These are phyloP conservation scores for Globisporangium emineosum DNA, from an alignment of 352 stramenopile species.

Conservation along the genomic window DNA sequence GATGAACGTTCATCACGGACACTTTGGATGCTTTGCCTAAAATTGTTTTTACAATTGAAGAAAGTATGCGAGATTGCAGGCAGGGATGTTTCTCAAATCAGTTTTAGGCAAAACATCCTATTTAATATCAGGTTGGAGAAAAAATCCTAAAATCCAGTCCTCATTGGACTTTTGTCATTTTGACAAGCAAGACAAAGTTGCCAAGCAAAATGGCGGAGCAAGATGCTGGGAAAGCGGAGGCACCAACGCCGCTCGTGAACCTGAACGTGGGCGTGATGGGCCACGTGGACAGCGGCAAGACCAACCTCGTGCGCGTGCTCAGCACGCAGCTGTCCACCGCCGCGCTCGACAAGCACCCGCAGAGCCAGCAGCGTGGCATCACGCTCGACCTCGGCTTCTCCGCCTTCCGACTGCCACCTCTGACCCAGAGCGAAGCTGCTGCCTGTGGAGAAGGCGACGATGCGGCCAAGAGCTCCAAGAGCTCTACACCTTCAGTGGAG, in stretches of 20 bases:
- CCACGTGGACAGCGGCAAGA: constrained; percentile 99
- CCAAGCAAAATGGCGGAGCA: not conserved
- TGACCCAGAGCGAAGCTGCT: not conserved
- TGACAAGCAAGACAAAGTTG: not conserved
- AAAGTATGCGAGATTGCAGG: no score
- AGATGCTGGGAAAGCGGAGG: not conserved
- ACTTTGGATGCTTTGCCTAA: no score
- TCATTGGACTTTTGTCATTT: no score
- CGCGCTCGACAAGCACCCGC: constrained; percentile 97
- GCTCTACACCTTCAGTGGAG: not conserved
- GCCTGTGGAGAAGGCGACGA: not conserved
- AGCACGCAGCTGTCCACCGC: constrained; percentile 97
- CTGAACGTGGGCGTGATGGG: constrained; percentile 98
- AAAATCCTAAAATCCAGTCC: no score
- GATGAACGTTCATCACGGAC: no score
- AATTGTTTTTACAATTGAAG: no score
- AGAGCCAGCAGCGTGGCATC: constrained; percentile 96
- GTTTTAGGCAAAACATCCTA: no score
- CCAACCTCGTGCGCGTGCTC: constrained; percentile 93
- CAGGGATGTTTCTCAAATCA: no score
- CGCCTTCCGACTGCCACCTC: constrained; percentile 82
- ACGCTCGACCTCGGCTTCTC: constrained; percentile 99
- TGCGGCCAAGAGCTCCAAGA: no score
- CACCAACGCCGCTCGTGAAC: constrained; percentile 51
- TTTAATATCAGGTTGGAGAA: no score